Base-by-base conservation (phyloP, 305 asterid genomes). In the Striga hermonthica region DNA sequence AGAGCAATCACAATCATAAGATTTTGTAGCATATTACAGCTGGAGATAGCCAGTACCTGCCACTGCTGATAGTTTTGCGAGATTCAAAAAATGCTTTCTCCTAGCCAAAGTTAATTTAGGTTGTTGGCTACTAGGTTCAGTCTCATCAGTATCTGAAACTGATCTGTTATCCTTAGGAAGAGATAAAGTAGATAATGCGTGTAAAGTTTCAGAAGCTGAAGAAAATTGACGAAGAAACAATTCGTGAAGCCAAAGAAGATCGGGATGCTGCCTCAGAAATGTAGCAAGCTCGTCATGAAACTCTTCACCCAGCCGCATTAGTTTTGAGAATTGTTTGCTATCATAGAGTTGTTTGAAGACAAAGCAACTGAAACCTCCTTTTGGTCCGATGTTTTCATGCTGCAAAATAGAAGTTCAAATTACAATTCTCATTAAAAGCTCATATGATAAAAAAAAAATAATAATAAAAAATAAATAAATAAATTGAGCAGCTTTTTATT, bases 221-320 rank as follows among this genome's bases (percentile, higher is more conserved):
- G 83, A 76, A 82, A 85, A 91, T 64, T 87, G 91, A 83, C 77
- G 88, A 74, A 89, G 95, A 68, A 82, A 82, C 74, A 91, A 65
- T 79, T 91, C 95, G 69, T 91, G 97, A 81, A 89, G 98, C 98
- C 97, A 91, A 63, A 80, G 88, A 64, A 87, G 89, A 72, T 89
- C 88, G 34, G 85, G 87, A 75, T 84, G 85, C 66, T 77, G 87
- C 80, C 80, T 84, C 75, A 89, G 82, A 79, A 87, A 91, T 36
- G 75, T 76, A 74, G 88, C 76, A 38, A 91, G 82, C 70, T 84
- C 95, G 56, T 84, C 95, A 67, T 76, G 89, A 77, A 91, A 89
- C 81, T 91, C 95, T 75, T 91, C 97, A 31, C 98, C 97, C 67
- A 85, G 83, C 80, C 95, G 87, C 81, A 89, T 75, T 66, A 92